Conservation (phyloP, 2,329 filamentous ascomycete genomes). For the Botrytis medusae region DNA sequence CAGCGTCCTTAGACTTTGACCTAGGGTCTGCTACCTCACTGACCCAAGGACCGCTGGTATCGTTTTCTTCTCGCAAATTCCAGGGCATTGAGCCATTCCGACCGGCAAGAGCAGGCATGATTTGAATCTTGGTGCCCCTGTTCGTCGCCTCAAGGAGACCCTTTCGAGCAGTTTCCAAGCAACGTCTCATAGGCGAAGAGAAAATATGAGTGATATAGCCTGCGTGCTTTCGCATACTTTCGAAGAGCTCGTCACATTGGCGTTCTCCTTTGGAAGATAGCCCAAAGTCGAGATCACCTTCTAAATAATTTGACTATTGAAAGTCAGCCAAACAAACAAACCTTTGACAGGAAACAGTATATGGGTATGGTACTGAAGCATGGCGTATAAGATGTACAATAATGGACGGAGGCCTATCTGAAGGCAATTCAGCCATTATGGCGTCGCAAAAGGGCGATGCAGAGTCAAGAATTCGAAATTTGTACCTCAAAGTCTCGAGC, state of each 20-base stretch:
- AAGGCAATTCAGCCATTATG: background rate
- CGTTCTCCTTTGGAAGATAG: background rate
- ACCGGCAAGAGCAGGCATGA: slow-evolving; percentile 3
- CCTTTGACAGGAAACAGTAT: background rate
- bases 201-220: background rate
- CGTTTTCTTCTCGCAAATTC: background rate
- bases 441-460: background rate
- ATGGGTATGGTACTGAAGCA: background rate
- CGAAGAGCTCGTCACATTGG: slow-evolving; percentile 2
- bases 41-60: background rate
- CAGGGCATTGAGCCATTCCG: background rate
- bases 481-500: background rate
- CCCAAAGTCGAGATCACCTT: background rate
- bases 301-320: background rate
- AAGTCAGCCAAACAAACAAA: background rate
- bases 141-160: slow-evolving; percentile 1
- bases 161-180: slow-evolving; percentile 1
- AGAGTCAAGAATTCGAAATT: background rate
- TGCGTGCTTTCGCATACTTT: slow-evolving; percentile 4
- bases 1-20: background rate
- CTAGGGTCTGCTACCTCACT: background rate
- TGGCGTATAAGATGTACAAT: background rate
- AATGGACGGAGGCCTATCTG: background rate
- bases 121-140: background rate
- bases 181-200: slow-evolving; percentile 12